Conservation (phyloP, 1,284 basidiomycete genomes). For the Irpex sp. region DNA sequence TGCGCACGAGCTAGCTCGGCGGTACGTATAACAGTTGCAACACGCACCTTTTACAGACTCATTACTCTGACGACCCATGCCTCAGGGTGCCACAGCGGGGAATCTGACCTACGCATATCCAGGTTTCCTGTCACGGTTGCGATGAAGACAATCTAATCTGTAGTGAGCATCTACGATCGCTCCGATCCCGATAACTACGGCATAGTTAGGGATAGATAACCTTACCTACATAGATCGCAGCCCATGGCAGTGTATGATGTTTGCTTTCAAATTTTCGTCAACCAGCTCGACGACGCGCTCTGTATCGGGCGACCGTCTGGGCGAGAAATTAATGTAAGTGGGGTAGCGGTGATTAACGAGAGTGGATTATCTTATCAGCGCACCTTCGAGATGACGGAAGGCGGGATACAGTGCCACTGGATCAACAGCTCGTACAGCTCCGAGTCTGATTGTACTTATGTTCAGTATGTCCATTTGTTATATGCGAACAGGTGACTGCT, state of each 20-base stretch:
- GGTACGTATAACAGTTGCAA: too few species aligned
- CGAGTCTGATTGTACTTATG: conserved; percentile 66
- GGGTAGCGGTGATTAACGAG: too few species aligned
- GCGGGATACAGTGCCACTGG: conserved; percentile 85
- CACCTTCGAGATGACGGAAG: conserved; percentile 86
- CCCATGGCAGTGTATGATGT: conserved; percentile 85
- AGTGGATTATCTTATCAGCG: conserved; percentile 9
- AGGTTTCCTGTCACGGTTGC: conserved; percentile 78
- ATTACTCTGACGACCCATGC: conserved; percentile 88
- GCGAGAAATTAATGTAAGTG: background rate
- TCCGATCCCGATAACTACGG: background rate
- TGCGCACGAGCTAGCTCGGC: too few species aligned
- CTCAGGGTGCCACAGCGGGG: conserved; percentile 71
- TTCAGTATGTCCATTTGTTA: conserved; percentile 67
- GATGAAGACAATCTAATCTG: background rate
- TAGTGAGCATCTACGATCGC: too few species aligned
- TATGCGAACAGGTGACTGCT: conserved; percentile 82
- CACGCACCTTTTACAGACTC: conserved; percentile 66
- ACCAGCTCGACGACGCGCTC: conserved; percentile 83
- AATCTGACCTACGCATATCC: conserved; percentile 90
- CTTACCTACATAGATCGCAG: conserved; percentile 83
- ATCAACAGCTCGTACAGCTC: conserved; percentile 93
- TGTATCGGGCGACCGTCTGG: conserved; percentile 66
- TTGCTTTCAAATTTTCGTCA: conserved; percentile 83
- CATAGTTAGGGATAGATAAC: too few species aligned